Evolutionary conservation across 2,329 filamentous ascomycete genomes (phyloP), one percentile per base, ranked within the genome.

Genomic region (Ciborinia camelliae): DNA sequence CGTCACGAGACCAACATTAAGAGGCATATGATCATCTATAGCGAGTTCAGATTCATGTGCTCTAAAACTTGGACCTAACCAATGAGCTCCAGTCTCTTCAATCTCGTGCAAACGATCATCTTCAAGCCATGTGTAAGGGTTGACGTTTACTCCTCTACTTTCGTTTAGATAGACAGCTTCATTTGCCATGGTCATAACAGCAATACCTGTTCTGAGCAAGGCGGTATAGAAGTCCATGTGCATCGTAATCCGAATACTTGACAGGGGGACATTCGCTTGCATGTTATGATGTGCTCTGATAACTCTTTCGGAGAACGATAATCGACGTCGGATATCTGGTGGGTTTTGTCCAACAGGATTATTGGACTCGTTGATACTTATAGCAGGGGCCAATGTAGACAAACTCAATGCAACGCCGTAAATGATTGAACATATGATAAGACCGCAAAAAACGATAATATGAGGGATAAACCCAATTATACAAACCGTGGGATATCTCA

Each of bases 181-280:
- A 71, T 92, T 97, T 0, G 95, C 95, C 76, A 96, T 94, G 0
- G 92, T 96, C 67, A 98, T 86, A 15, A 94, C 88, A 14, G 88
- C 88, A 73, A 97, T 97, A 0, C 95, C 95, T 43, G 92, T 86
- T 66, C 93, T 88, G 3, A 98, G 82, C 5, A 98, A 81, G 0
- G 92, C 90, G 0, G 92, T 96, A 75, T 98, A 99, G 74, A 98
- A 97, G 75, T 99, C 95, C 81, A 98, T 96, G 63, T 92, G 87
- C 80, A 90, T 87, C 51, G 88, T 91, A 63, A 98, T 85, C 15
- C 88, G 86, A 45, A 97, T 86, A 47, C 90, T 88, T 1, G 90
- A 90, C 28, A 97, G 82, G 15, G 95, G 92, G 3, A 94, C 86
- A 66, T 95, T 95, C 2, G 93, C 93, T 77, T 97, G 93, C 82